Base-by-base conservation (phyloP, 75 land plant species). In the Pseudotsuga menziesii region DNA sequence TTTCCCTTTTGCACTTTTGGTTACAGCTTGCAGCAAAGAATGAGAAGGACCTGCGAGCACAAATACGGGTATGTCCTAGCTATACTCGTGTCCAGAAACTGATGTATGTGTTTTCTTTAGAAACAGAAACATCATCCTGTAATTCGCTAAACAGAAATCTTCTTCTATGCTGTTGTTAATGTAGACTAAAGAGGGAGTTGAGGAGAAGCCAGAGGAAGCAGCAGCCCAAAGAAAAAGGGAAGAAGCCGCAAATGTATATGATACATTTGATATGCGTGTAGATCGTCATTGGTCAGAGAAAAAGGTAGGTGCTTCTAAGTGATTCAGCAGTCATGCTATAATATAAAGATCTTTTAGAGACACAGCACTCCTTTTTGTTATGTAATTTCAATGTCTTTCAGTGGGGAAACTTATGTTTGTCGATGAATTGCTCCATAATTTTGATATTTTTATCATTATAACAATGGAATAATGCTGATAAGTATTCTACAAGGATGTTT, bases 201-300 rank as follows among this genome's bases (percentile, higher is more conserved):
- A 90, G 78, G 99, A 97, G 82, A 81, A 72, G 75, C 95, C 93
- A 35, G 99, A 94, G 80, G 98, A 94, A 78, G 95, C 91, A 60
- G 92, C 88, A 19, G 95, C 95, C 2, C 95, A 88, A 79, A 87
- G 76, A 78, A 76, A 74, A 39, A 92, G 85, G 79, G 99, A 94
- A 74, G 87, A 85, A 72, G 98, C 98, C 41, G 97, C 99, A 6
- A 88, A 97, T 39, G 58, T 79, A 23, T 97, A 97, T 69, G 99
- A 97, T 73, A 79, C 98, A 5, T 94, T 94, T 79, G 99, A 97
- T 78, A 97, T 97, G 99, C 91, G 91, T 32, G 98, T 97, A 2
- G 99, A 97, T 78, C 88, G 93, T 25, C 99, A 97, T 60, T 97
- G 99, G 99, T 86, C 95, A 17, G 98, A 94, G 62, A 97, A 97